Evolutionary conservation across 352 stramenopile species (phyloP), one percentile per base, ranked within the genome.

Genomic region (Lagenidium sp.): DNA sequence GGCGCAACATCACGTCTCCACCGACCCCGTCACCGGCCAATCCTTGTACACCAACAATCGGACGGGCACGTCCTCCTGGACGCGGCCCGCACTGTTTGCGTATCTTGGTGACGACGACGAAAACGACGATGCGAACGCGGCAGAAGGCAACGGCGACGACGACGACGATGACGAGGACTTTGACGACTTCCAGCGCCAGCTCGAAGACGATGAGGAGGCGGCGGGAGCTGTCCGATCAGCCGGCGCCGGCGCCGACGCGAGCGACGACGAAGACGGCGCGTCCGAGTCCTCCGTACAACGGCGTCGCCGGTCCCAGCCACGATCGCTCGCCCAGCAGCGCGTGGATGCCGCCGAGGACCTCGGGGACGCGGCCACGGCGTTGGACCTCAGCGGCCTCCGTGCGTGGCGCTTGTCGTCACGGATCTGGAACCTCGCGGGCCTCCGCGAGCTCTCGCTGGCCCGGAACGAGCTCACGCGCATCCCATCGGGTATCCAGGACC

Each of bases 401-500:
- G 66, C 60, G 4, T 69, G 61, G 54, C 68, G 63, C 21, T 25
- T 89, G 16, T 82, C 77, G 32, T 70, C 65, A 32, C 73, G 73
- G 1, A 71, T 89, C 22, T 89, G 77, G 77, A 85, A 84, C 39
- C 43, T 89, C n/a, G 49, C 61, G 41, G 46, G 53, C 24, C 39
- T 89, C 7, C 47, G 50, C 15, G 57, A 36, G 6, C 57, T 89
- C 7, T 47, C 64, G 4, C 48, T 89, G 2, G 61, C 55, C 0
- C 49, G 68, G 43, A 89, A 89, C 37, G 47, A 61, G 30, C 57
- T 89, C 15, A 35, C 43, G 6, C 71, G 74, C 2, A 64, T 89
- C 32, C 72, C 77, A n/a, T 86, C 77, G 1, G 74, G 68, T 0
- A 68, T 89, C 19, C 77, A 89, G 41, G 77, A 89, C 26, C 57